Percentiles rank a stretch among this genome's conserved stretches.
Conservation (phyloP, 1,284 basidiomycete genomes). For the Abortiporus biennis region DNA sequence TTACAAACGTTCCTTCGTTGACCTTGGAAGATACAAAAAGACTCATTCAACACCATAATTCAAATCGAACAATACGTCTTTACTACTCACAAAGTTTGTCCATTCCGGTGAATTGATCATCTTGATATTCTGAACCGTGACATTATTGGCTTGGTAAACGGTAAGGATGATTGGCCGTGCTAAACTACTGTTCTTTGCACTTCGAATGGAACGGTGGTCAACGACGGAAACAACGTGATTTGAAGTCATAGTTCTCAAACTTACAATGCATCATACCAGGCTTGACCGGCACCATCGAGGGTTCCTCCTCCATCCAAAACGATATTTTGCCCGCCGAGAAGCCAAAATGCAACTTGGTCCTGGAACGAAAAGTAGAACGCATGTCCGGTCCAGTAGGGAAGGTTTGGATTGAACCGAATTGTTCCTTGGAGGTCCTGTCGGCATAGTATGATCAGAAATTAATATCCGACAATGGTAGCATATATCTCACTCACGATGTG, state of each 20-base stretch:
- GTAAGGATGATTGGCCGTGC: constrained; percentile 60
- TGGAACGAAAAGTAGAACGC: constrained; percentile 51
- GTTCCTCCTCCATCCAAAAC: constrained; percentile 52
- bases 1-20: constrained; percentile 30
- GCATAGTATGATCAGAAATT: too few species aligned
- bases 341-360: constrained; percentile 55
- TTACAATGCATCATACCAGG: constrained; percentile 54
- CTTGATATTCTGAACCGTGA: constrained; percentile 44
- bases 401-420: constrained; percentile 42
- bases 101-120: constrained; percentile 40
- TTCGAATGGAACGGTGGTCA: constrained; percentile 3
- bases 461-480: too few species aligned
- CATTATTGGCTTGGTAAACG: constrained; percentile 48
- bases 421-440: constrained; percentile 48
- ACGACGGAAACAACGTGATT: background rate
- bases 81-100: constrained; percentile 46
- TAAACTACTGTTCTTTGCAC: constrained; percentile 32
- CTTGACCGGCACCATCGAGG: constrained; percentile 54
- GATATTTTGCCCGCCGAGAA: constrained; percentile 54
- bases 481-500: constrained; percentile 36
- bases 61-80: too few species aligned
- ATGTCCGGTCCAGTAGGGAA: constrained; percentile 51
- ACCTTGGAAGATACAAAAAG: constrained; percentile 14
- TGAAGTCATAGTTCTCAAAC: constrained; percentile 11
- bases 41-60: background rate